Conservation (phyloP, 129 eudicot species). For the Ambrosia artemisiifolia region DNA sequence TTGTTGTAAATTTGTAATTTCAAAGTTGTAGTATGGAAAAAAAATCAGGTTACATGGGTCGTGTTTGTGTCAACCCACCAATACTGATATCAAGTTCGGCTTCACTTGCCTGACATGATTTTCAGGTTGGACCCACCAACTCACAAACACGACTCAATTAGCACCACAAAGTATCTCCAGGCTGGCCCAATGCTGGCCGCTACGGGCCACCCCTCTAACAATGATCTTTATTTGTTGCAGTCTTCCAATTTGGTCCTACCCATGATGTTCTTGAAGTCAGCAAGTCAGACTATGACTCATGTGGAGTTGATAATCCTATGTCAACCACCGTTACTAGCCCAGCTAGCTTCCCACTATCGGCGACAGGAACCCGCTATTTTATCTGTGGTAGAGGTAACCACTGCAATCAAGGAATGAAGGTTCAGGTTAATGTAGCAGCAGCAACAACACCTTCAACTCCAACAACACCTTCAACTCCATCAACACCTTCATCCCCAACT, state of each 20-base stretch:
- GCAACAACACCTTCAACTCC: constrained; percentile 41
- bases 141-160: not conserved
- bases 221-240: not conserved
- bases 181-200: not conserved
- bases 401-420: constrained; percentile 74
- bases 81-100: not conserved
- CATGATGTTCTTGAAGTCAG: constrained; percentile 65
- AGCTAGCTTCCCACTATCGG: constrained; percentile 39
- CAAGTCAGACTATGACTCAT: constrained; percentile 43
- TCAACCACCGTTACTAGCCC: constrained; percentile 32
- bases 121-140: not conserved
- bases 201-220: not conserved
- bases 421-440: constrained; percentile 38
- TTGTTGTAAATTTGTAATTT: not conserved
- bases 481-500: constrained; percentile 27
- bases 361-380: constrained; percentile 59
- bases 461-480: constrained; percentile 6
- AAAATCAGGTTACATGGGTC: not conserved
- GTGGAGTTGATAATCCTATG: constrained; percentile 35
- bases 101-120: not conserved
- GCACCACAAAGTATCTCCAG: no score
- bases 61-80: not conserved
- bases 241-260: constrained; percentile 24
- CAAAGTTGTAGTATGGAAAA: not conserved
- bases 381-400: constrained; percentile 57